Evolutionary conservation across 192 early-diverging fungal species (phyloP).

Genomic region (Chytriomyces sp.): DNA sequence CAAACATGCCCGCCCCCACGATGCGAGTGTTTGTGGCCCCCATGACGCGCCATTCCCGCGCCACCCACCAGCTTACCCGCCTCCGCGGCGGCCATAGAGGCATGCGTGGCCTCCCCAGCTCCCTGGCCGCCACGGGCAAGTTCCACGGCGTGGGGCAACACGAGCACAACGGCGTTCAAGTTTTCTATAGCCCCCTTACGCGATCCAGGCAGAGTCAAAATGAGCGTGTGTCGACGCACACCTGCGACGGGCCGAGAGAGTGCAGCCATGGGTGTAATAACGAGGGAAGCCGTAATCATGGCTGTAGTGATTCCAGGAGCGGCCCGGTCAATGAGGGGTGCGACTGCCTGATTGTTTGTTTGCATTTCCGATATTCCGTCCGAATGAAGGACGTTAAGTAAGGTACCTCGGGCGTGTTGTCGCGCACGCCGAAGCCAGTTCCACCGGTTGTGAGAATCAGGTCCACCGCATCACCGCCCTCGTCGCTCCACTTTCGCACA

Average conservation of each 20-base stretch:
- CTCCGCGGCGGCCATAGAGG: conserved; percentile 36
- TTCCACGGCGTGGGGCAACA: conserved; percentile 85
- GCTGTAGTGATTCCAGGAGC: conserved; percentile 78
- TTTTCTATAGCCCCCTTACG: conserved; percentile 85
- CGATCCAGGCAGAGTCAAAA: conserved; percentile 90
- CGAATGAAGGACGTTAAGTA: not conserved
- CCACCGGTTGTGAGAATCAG: conserved; percentile 87
- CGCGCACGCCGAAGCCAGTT: conserved; percentile 86
- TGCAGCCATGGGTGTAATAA: conserved; percentile 87
- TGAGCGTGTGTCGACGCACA: conserved; percentile 52
- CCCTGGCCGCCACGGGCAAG: conserved; percentile 54
- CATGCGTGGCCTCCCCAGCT: conserved; percentile 60
- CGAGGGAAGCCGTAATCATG: conserved; percentile 74
- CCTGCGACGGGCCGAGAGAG: conserved; percentile 71
- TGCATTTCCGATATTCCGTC: not conserved
- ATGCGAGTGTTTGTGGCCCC: conserved; percentile 42
- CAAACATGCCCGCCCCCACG: conserved; percentile 18
- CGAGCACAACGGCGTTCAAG: conserved; percentile 66
- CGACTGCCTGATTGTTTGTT: conserved; percentile 60
- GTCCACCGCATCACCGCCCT: conserved; percentile 29
- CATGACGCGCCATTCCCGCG: conserved; percentile 38
- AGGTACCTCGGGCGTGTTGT: conserved; percentile 83
- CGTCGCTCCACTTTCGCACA: conserved; percentile 27
- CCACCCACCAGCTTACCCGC: no score
- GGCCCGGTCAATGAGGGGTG: conserved; percentile 66